These are phyloP conservation scores for Rhodosporidiobolus odoratus DNA, from an alignment of 768 basidiomycete species.

Conservation along the genomic window DNA sequence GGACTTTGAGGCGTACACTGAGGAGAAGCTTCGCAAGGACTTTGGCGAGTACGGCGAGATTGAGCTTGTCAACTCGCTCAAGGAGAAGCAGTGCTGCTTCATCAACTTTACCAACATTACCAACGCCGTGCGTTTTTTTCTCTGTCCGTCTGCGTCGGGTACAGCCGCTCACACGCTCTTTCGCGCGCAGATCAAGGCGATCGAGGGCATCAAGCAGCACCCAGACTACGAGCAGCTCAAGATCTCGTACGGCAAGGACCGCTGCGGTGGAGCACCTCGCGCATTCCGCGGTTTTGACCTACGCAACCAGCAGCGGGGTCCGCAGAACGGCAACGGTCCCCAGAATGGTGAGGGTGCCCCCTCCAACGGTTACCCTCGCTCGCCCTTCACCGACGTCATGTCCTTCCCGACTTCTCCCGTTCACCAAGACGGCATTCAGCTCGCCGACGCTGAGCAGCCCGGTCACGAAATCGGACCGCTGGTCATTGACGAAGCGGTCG, in stretches of 20 bases:
- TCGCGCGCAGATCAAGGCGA: conserved; percentile 69
- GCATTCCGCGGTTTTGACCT: conserved; percentile 36
- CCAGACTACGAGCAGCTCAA: conserved; percentile 83
- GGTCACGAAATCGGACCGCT: conserved; percentile 31
- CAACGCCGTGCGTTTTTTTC: conserved; percentile 55
- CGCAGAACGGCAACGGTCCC: background rate
- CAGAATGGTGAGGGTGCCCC: background rate
- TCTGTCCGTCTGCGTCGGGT: background rate
- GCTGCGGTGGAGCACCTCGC: conserved; percentile 33
- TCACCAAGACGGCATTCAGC: conserved; percentile 1
- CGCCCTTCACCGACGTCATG: conserved; percentile 20
- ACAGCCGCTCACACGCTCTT: background rate
- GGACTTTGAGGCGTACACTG: conserved; percentile 85
- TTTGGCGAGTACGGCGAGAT: conserved; percentile 96
- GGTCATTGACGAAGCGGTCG: conserved; percentile 34
- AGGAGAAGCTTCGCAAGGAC: conserved; percentile 83
- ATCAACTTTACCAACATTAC: conserved; percentile 92
- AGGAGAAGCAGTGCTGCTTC: conserved; percentile 80
- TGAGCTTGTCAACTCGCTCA: conserved; percentile 56
- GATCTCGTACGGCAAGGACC: conserved; percentile 60
- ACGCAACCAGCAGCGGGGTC: conserved; percentile 24
- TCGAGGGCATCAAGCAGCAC: conserved; percentile 86
- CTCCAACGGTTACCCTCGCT: conserved; percentile 12
- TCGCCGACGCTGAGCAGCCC: conserved; percentile 1
- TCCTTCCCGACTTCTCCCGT: conserved; percentile 25